Evolutionary conservation across 352 stramenopile genomes (phyloP), one percentile per base, ranked within the genome.

Genomic region (Globisporangium abappressorium): DNA sequence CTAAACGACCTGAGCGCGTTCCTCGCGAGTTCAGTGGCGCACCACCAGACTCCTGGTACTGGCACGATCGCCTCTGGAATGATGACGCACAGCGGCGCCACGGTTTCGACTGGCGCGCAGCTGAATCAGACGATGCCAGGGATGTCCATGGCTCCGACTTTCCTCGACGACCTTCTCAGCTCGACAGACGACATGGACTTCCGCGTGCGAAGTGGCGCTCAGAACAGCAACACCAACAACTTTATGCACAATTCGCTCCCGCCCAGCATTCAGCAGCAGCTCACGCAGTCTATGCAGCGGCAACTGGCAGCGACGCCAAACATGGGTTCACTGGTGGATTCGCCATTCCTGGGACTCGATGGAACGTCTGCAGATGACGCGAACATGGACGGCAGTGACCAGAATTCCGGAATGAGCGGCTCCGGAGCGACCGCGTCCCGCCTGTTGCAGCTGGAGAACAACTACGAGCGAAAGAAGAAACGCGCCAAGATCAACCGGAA

Each of bases 401-500:
- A 22, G 15, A 56, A 49, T 51, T 8, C 33, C 15, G 51, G 34
- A 2, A 26, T 55, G 38, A 38, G 9, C 34, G 28, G 20, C 53
- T 65, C 64, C n/a, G 61, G 64, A 11, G 71, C 57, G 38, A 66
- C 24, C 12, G 65, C 66, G 4, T 67, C 74, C 18, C 72, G 79
- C 11, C 55, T 86, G 46, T 58, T 82, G 55, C 79, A 89, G 57
- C 69, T 87, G 3, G 81, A 90, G 43, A 81, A 81, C 72, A 90
- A 90, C 59, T 90, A 90, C 61, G 81, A 90, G 57, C 74, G 79
- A 34, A 90, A 90, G 69, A 90, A 90, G 70, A 90, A 87, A 57
- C 79, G 81, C 57, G 81, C 81, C 41, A 90, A 90, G 67, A 87
- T 90, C 74, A 90, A 90, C 66, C 76, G 81, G 38, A 77, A 82